Conservation (phyloP, 2,329 filamentous ascomycete genomes). For the Exutisphaerella laricina region DNA sequence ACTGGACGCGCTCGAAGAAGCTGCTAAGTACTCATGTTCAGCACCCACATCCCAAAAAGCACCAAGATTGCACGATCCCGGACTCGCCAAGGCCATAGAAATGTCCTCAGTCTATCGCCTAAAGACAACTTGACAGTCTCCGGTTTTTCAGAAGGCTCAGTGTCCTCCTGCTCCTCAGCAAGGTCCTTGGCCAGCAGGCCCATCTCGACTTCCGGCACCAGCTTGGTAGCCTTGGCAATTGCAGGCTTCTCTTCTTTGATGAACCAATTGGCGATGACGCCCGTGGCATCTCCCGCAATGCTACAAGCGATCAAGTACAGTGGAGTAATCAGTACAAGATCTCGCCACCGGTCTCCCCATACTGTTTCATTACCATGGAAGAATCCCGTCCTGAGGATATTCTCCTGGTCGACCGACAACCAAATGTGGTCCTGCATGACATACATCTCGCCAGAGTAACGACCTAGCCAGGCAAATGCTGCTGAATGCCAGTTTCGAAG, state of each 20-base stretch:
- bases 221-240: neutral
- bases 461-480: constrained; percentile 51
- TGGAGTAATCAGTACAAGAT: constrained; percentile 38
- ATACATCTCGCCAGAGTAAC: constrained; percentile 55
- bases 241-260: constrained; percentile 18
- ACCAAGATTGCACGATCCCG: neutral
- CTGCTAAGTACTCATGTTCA: too few relatives aligned
- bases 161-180: neutral
- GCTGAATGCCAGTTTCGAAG: constrained; percentile 43
- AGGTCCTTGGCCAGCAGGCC: constrained; percentile 13
- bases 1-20: too few relatives aligned
- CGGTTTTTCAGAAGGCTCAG: neutral
- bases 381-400: constrained; percentile 41
- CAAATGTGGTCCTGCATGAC: constrained; percentile 58
- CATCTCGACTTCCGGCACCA: constrained; percentile 17
- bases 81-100: neutral
- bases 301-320: constrained; percentile 43
- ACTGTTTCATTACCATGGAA: constrained; percentile 27
- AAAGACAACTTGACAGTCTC: neutral
- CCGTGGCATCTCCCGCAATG: constrained; percentile 36
- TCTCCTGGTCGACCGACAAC: constrained; percentile 54
- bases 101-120: too few relatives aligned
- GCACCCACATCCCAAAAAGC: neutral
- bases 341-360: constrained; percentile 30
- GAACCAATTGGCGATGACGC: constrained; percentile 37